Conservation (phyloP, 208 protist genomes). For the Leishmania martiniquensis region DNA sequence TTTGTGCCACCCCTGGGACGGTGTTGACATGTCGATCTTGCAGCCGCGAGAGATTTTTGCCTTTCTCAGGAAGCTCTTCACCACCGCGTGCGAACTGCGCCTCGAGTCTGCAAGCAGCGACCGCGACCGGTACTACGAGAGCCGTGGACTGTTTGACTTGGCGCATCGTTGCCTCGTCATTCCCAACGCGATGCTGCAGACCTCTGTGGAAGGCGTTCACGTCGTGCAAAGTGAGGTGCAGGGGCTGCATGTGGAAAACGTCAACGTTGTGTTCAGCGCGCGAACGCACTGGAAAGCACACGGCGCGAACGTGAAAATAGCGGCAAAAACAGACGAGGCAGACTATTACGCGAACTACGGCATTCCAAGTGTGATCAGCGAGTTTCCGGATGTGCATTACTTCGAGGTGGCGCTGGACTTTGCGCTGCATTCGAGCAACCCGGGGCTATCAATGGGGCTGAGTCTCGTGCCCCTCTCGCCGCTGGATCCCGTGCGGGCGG, state of each 20-base stretch:
- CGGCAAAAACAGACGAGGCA: conserved; percentile 34
- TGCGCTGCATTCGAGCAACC: conserved; percentile 40
- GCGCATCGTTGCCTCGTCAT: conserved; percentile 66
- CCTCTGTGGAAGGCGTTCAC: conserved; percentile 61
- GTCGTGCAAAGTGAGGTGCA: conserved; percentile 84
- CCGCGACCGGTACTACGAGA: conserved; percentile 43
- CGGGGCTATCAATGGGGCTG: conserved; percentile 64
- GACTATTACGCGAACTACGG: conserved; percentile 75
- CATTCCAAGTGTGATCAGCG: conserved; percentile 67
- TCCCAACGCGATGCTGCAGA: conserved; percentile 80
- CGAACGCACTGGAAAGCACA: conserved; percentile 80
- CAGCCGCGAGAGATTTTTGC: conserved; percentile 71
- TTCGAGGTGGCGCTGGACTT: conserved; percentile 86
- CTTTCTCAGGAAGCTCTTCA: conserved; percentile 65
- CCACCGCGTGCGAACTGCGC: conserved; percentile 20
- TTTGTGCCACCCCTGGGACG: conserved; percentile 87
- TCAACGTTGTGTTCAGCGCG: conserved; percentile 68
- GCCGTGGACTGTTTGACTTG: conserved; percentile 72
- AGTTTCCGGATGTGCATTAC: conserved; percentile 84
- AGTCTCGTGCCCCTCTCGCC: conserved; percentile 52
- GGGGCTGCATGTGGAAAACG: conserved; percentile 80
- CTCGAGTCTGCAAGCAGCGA: conserved; percentile 21
- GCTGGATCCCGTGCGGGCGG: conserved; percentile 36
- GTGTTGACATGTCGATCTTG: conserved; percentile 86
- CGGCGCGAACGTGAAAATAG: conserved; percentile 35